Conservation (phyloP, 2,329 filamentous ascomycete genomes). For the Colletotrichum musicola region DNA sequence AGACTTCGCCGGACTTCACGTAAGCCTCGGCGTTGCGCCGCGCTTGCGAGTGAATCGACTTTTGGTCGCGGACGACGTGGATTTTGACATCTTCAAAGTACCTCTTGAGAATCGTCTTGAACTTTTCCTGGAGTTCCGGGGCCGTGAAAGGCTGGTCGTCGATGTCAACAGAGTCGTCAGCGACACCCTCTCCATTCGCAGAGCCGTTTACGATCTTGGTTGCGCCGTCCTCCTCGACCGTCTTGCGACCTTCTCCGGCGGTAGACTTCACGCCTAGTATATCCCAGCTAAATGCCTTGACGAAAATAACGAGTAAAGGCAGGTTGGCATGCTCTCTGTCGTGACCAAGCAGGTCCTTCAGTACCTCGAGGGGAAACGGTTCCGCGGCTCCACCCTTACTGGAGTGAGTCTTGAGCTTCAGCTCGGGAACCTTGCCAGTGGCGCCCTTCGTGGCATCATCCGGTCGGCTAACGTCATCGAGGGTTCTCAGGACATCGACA, state of each 20-base stretch:
- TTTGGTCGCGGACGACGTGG: slow-evolving; percentile 92
- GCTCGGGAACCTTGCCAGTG: slow-evolving; percentile 72
- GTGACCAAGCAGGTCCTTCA: slow-evolving; percentile 95
- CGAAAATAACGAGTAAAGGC: slow-evolving; percentile 92
- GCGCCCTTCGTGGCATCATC: slow-evolving; percentile 73
- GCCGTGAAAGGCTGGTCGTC: slow-evolving; percentile 77
- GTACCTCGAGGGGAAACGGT: slow-evolving; percentile 95
- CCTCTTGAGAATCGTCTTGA: slow-evolving; percentile 84
- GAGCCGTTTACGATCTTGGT: slow-evolving; percentile 58
- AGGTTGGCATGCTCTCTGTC: slow-evolving; percentile 94
- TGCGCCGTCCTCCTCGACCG: slow-evolving; percentile 83
- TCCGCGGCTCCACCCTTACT: slow-evolving; percentile 79
- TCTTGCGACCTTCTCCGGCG: slow-evolving; percentile 83
- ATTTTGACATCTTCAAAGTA: slow-evolving; percentile 95
- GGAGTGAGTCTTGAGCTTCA: slow-evolving; percentile 67
- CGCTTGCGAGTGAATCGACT: slow-evolving; percentile 86
- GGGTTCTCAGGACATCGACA: slow-evolving; percentile 85
- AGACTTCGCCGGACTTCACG: slow-evolving; percentile 97
- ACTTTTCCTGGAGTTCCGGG: slow-evolving; percentile 84
- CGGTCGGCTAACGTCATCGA: slow-evolving; percentile 74
- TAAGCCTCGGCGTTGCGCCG: slow-evolving; percentile 98
- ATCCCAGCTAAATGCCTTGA: slow-evolving; percentile 97
- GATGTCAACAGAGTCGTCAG: slow-evolving; percentile 52
- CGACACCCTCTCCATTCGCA: slow-evolving; percentile 12
- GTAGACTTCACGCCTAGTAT: slow-evolving; percentile 83